A percentile compares a stretch with the other conserved stretches of the same genome.
These are phyloP conservation scores for Reutealis trisperma DNA, from an alignment of 345 rosid genomes.

Conservation along the genomic window DNA sequence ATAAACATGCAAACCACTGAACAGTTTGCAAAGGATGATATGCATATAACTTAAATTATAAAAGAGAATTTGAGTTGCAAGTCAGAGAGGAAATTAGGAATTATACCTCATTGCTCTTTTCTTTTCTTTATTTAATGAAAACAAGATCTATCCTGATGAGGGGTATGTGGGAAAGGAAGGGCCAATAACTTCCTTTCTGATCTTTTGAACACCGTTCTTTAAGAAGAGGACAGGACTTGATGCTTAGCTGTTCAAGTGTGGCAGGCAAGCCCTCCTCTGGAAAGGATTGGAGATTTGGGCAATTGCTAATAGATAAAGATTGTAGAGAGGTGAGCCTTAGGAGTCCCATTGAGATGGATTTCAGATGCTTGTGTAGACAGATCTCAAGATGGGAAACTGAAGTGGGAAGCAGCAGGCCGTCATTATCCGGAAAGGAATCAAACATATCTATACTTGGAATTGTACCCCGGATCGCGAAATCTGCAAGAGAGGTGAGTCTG, in stretches of 20 bases:
- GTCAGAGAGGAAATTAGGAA: no score
- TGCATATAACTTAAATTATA: no score
- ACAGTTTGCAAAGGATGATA: no score
- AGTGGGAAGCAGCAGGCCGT: conserved; percentile 25
- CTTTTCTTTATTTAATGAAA: no score
- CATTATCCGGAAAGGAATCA: conserved; percentile 27
- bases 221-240: conserved; percentile 25
- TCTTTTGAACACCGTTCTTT: conserved; percentile 9
- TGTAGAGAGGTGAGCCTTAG: no score
- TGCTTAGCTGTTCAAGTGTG: conserved; percentile 15
- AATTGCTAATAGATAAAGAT: not conserved
- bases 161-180: conserved; percentile 4
- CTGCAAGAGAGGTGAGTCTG: conserved; percentile 23
- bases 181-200: conserved; percentile 24
- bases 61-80: no score
- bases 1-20: no score
- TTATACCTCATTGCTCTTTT: no score
- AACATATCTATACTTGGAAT: conserved; percentile 2
- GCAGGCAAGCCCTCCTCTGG: conserved; percentile 28
- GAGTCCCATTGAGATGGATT: conserved; percentile 16
- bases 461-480: conserved; percentile 3
- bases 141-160: no score
- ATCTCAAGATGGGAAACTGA: conserved; percentile 8
- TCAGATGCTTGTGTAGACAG: conserved; percentile 14
- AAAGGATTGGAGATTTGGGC: conserved; percentile 19